Conservation (phyloP, 176 grass and related monocot species). For the Carex scoparia region DNA sequence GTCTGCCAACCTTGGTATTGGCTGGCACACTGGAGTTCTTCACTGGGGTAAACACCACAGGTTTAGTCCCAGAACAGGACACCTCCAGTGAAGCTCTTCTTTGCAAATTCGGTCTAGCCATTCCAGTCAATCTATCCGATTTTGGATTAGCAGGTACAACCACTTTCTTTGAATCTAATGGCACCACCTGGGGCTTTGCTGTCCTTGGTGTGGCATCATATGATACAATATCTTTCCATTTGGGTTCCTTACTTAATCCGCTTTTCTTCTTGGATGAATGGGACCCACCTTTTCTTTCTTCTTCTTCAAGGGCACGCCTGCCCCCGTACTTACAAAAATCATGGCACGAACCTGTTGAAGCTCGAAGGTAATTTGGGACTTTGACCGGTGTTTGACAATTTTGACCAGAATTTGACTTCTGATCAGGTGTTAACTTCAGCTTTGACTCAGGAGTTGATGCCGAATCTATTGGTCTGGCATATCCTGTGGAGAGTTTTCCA, state of each 20-base stretch:
- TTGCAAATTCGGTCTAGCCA: constrained; percentile 31
- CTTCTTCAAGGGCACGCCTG: constrained; percentile 38
- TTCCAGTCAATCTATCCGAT: constrained; percentile 22
- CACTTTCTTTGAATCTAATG: constrained; percentile 27
- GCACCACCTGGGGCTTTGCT: constrained; percentile 32
- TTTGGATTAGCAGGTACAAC: constrained; percentile 23
- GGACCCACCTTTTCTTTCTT: constrained; percentile 43
- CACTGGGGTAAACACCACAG: not conserved
- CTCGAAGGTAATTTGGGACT: constrained; percentile 60
- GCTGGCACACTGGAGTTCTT: constrained; percentile 6
- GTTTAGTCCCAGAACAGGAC: not conserved
- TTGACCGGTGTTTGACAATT: constrained; percentile 24
- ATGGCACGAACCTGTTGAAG: constrained; percentile 76
- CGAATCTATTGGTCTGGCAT: constrained; percentile 28
- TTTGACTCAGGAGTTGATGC: constrained; percentile 37
- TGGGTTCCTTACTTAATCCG: constrained; percentile 14
- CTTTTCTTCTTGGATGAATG: constrained; percentile 34
- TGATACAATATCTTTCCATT: constrained; percentile 36
- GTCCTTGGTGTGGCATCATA: constrained; percentile 26
- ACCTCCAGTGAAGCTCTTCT: constrained; percentile 10
- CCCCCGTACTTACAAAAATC: constrained; percentile 89
- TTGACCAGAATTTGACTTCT: not conserved
- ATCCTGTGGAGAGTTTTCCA: constrained; percentile 32
- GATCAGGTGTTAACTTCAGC: constrained; percentile 2
- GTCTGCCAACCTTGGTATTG: not conserved